Evolutionary conservation across 192 early-diverging fungal species (phyloP).

Genomic region (Linnemannia elongata): DNA sequence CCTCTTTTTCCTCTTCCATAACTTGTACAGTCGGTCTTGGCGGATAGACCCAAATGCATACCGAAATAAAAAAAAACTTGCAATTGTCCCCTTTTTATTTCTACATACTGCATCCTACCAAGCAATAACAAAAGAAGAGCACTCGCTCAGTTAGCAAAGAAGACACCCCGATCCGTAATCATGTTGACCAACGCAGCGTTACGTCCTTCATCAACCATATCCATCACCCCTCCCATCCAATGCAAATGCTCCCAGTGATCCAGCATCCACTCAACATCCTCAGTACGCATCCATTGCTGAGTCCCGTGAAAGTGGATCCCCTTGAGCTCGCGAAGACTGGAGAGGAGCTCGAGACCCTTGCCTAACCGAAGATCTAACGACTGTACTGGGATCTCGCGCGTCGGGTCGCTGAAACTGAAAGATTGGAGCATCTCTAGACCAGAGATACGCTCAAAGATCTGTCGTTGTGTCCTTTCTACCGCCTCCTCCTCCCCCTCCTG

Average conservation of each 20-base stretch:
- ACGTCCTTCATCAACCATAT: background rate
- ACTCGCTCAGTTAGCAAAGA: background rate
- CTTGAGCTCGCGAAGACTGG: background rate
- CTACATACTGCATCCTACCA: too few relatives aligned
- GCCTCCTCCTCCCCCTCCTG: background rate
- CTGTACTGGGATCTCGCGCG: background rate
- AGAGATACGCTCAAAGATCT: background rate
- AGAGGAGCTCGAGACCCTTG: background rate
- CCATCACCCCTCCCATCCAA: slow-evolving; percentile 1
- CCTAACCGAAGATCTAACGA: background rate
- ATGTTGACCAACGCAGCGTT: background rate
- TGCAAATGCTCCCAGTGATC: background rate
- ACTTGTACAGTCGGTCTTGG: too few relatives aligned
- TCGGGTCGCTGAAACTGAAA: background rate
- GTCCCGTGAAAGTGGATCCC: background rate
- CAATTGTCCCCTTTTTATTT: too few relatives aligned
- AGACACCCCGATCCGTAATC: background rate
- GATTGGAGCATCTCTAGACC: background rate
- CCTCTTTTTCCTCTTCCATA: too few relatives aligned
- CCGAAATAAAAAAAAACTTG: too few relatives aligned
- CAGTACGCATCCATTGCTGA: background rate
- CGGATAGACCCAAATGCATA: too few relatives aligned
- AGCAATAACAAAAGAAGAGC: background rate
- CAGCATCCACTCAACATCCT: background rate
- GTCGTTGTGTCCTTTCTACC: background rate